Evolutionary conservation across 257 asterid species (phyloP).

Genomic region (Agastache rugosa): DNA sequence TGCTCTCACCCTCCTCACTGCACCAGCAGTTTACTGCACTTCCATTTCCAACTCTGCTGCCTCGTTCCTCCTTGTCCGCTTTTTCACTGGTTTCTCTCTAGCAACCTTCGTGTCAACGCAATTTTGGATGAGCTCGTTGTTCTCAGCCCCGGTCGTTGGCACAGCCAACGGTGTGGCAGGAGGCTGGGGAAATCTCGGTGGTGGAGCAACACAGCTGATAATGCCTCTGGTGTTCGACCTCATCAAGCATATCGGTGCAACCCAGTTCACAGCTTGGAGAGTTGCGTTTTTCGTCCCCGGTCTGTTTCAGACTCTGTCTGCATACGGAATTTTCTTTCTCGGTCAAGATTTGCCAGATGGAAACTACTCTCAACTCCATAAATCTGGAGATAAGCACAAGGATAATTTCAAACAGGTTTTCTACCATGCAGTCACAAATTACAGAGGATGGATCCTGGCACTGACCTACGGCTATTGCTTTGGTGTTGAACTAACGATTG

Average conservation of each 20-base stretch:
- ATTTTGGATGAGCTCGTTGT: conserved; percentile 93
- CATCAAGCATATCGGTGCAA: conserved; percentile 52
- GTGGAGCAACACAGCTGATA: conserved; percentile 81
- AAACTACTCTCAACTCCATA: conserved; percentile 57
- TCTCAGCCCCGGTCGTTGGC: conserved; percentile 65
- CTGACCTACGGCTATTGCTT: conserved; percentile 86
- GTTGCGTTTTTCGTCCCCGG: conserved; percentile 80
- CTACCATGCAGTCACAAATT: conserved; percentile 55
- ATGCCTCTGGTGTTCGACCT: conserved; percentile 67
- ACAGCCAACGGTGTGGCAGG: conserved; percentile 81
- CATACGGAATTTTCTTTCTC: conserved; percentile 59
- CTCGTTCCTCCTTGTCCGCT: conserved; percentile 63
- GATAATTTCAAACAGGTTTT: conserved; percentile 55
- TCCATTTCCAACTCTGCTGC: conserved; percentile 47
- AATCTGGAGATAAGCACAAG: conserved; percentile 75
- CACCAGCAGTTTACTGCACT: conserved; percentile 74
- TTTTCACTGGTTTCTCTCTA: conserved; percentile 74
- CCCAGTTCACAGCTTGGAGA: conserved; percentile 73
- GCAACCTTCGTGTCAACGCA: conserved; percentile 87
- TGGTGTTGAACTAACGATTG: conserved; percentile 81
- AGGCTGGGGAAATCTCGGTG: conserved; percentile 94
- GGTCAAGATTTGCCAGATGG: conserved; percentile 87
- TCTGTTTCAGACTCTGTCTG: conserved; percentile 62
- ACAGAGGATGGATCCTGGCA: conserved; percentile 86
- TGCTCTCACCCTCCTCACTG: conserved; percentile 60